Percentiles rank a stretch among this genome's conserved stretches.
Evolutionary conservation across 805 yeast genomes (phyloP).

Genomic region (Pichia cephalocereana): DNA sequence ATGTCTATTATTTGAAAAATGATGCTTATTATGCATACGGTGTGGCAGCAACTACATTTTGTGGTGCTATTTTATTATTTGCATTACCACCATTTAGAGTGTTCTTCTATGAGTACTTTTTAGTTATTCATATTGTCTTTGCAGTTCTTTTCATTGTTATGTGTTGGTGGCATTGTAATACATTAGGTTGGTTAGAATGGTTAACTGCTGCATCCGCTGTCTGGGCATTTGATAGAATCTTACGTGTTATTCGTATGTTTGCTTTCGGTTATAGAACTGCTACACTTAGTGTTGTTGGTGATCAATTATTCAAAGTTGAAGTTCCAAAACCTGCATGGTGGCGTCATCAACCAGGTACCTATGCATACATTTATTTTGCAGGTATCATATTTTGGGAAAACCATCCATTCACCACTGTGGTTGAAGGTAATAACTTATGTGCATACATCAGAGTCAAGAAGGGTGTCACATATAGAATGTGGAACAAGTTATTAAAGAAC

Average conservation of each 20-base stretch:
- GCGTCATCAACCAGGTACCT: slow-evolving; percentile 46
- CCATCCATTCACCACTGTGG: slow-evolving; percentile 58
- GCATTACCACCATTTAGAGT: slow-evolving; percentile 45
- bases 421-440: slow-evolving; percentile 28
- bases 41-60: slow-evolving; percentile 31
- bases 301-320: slow-evolving; percentile 35
- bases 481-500: slow-evolving; percentile 18
- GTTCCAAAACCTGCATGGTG: slow-evolving; percentile 42
- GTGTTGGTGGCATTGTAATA: slow-evolving; percentile 48
- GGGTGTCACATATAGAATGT: slow-evolving; percentile 42
- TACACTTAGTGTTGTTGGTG: slow-evolving; percentile 11
- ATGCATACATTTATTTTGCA: slow-evolving; percentile 47
- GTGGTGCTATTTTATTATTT: slow-evolving; percentile 37
- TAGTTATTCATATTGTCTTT: slow-evolving; percentile 46
- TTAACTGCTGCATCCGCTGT: slow-evolving; percentile 32
- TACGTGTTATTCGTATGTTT: slow-evolving; percentile 29
- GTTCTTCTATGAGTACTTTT: slow-evolving; percentile 49
- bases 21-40: slow-evolving; percentile 24
- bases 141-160: slow-evolving; percentile 45
- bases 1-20: slow-evolving; percentile 3
- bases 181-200: slow-evolving; percentile 28
- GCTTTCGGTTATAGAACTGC: slow-evolving; percentile 20
- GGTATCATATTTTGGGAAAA: slow-evolving; percentile 53
- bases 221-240: slow-evolving; percentile 44
- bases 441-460: slow-evolving; percentile 39